Conservation (phyloP, 1,139 yeast genomes). For the Geotrichum aggregatum region DNA sequence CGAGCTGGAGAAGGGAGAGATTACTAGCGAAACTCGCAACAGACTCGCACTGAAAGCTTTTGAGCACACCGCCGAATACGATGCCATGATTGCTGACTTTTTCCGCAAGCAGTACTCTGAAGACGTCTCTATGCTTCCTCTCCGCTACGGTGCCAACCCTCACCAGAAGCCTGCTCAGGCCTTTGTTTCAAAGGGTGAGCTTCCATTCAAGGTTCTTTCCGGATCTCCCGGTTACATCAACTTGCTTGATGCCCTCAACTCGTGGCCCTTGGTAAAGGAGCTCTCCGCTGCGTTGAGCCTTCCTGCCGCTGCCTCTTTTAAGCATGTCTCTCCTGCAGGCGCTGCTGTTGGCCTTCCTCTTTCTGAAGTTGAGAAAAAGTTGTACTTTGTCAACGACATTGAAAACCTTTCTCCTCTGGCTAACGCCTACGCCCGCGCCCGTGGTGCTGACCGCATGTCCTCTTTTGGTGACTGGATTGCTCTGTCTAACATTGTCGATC, state of each 20-base stretch:
- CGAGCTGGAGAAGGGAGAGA: conserved; percentile 63
- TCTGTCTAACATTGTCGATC: conserved; percentile 89
- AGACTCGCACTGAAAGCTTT: conserved; percentile 90
- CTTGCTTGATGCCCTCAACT: conserved; percentile 89
- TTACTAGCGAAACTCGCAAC: conserved; percentile 71
- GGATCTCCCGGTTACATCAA: conserved; percentile 98
- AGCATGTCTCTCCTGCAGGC: conserved; percentile 99
- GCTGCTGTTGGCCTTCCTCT: conserved; percentile 95
- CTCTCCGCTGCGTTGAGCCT: conserved; percentile 87
- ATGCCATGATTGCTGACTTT: conserved; percentile 90
- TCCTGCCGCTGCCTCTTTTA: conserved; percentile 98
- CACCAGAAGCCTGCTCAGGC: conserved; percentile 99
- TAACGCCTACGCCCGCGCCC: conserved; percentile 96
- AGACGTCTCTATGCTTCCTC: conserved; percentile 79
- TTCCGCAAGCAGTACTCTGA: conserved; percentile 96
- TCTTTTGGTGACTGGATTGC: conserved; percentile 98
- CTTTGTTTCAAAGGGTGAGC: conserved; percentile 73
- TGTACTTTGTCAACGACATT: conserved; percentile 90
- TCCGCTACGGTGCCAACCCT: conserved; percentile 98
- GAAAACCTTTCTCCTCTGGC: conserved; percentile 95
- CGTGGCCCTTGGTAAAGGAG: conserved; percentile 98
- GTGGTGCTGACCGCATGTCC: conserved; percentile 99
- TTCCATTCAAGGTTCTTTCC: conserved; percentile 87
- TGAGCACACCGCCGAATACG: conserved; percentile 97
- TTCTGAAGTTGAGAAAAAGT: conserved; percentile 83